A percentile compares a stretch with the other conserved stretches of the same genome.
Evolutionary conservation across 208 protist genomes (phyloP).

Genomic region (Acanthamoeba castellanii): DNA sequence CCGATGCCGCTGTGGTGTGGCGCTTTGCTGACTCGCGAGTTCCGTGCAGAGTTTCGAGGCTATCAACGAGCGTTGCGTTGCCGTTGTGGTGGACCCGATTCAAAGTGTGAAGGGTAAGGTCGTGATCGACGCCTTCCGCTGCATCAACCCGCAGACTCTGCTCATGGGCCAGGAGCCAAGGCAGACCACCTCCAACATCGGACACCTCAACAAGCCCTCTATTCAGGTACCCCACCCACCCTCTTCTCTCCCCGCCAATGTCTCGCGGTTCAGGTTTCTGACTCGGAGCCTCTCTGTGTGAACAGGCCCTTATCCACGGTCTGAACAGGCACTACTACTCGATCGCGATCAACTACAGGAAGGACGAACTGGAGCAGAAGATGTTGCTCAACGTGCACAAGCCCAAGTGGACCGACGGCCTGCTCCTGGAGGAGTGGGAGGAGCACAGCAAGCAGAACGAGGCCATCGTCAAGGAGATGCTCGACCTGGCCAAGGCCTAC

Average conservation of each 20-base stretch:
- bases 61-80: constrained; percentile 98
- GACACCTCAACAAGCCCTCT: constrained; percentile 98
- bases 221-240: constrained; percentile 89
- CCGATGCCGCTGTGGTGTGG: neutral
- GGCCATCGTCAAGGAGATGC: constrained; percentile 91
- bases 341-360: constrained; percentile 99
- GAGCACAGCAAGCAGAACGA: constrained; percentile 91
- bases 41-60: constrained; percentile 95
- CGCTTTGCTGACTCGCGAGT: constrained; percentile 69
- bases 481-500: constrained; percentile 93
- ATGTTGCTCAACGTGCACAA: constrained; percentile 99
- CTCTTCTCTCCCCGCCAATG: constrained; percentile 42
- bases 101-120: constrained; percentile 99
- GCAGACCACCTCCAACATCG: constrained; percentile 99
- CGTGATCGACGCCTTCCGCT: constrained; percentile 99
- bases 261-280: neutral
- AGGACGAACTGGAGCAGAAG: constrained; percentile 99
- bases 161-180: constrained; percentile 96
- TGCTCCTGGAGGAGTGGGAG: constrained; percentile 93
- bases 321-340: constrained; percentile 99
- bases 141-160: constrained; percentile 94
- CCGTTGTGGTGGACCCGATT: constrained; percentile 99
- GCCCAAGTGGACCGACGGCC: constrained; percentile 98
- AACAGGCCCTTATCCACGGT: constrained; percentile 96
- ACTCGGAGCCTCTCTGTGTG: neutral